Base-by-base conservation (phyloP, 306 rosid species). In the Cicer pinnatifidum region DNA sequence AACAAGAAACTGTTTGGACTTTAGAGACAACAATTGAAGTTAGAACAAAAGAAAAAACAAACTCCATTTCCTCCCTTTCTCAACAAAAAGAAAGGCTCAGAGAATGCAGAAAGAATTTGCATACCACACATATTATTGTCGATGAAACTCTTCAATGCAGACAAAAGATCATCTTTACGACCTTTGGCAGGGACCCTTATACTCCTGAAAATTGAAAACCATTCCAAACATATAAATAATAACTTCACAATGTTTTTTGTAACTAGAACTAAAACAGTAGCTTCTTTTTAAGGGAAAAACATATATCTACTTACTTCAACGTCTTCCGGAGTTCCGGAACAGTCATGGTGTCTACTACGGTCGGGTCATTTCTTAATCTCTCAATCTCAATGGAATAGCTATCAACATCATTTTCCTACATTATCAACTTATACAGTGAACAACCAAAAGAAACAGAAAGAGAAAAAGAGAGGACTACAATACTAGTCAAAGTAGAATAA, bases 131-230 rank as follows among this genome's bases (percentile, higher is more conserved):
- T 80, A 71, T 78, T 77, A 66, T 73, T 83, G 78, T 85, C 88
- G 82, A 88, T 60, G 77, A 86, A 88, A 62, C 8, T 38, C 9
- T 39, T 62, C 43, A 71, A 72, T 39, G 98, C 84, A 48, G 89
- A 78, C 81, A 93, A 84, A 56, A 93, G 96, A 8, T 91, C 94
- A 37, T 78, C 86, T 84, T 91, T 93, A 16, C 87, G 80, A 46
- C 98, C 98, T 83, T 84, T 93, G 72, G 94, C 88, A 57, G 93
- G 82, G 23, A 89, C 84, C 78, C 80, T 85, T 20, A 89, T 39
- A 20, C 63, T 86, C 92, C 98, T 93, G 96, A 65, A 33, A 82
- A 79, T 75, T 71, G 71, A 82, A 81, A 79, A 76, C 38, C 79
- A 84, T 76, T 45, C 40, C 46, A 47, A 59, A 81, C 47, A 78